Evolutionary conservation across 2,329 filamentous ascomycete genomes (phyloP), one percentile per base, ranked within the genome.

Genomic region (Aspergillus chevalieri): DNA sequence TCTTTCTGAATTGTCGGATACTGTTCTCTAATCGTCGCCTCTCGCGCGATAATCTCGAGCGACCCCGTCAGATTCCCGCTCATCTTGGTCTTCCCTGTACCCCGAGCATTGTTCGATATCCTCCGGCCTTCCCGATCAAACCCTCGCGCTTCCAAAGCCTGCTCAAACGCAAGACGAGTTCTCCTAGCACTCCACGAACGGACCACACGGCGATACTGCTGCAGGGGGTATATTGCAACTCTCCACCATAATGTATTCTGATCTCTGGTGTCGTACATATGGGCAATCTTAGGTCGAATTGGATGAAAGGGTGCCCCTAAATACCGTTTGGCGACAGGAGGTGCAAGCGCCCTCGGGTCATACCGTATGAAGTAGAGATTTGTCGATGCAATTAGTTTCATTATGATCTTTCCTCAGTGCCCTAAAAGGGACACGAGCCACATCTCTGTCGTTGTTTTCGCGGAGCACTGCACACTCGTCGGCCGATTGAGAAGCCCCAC

Each of bases 241-340:
- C 65, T 62, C 74, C 75, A 79, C 71, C 78, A 78, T 15, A 82
- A 66, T 30, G 65, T 66, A 57, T 71, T 65, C 8, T 61, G 64
- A 38, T 71, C 65, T 41, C 73, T 69, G 49, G 64, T 61, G 6
- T 58, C 55, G 47, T 66, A 72, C 48, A 65, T 59, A 38, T 72
- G 57, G 21, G 60, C 39, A 46, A 73, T 60, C 55, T 70, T 72
- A 17, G 65, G 65, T 14, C 63, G 62, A 45, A 74, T 59, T 2
- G 67, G 64, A 54, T 73, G 65, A 45, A 52, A 47, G 9, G 48
- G 57, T 53, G 54, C 45, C 28, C 28, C 43, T 33, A 65, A 47
- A 57, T 69, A 67, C 41, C 67, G 64, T n/a, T 39, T 15, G 28
- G 63, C 67, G 44, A 69, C 50, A 6, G 60, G 56, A 22, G 65